Evolutionary conservation across 1,284 basidiomycete species (phyloP).

Genomic region (Cutaneotrichosporon daszewskae): DNA sequence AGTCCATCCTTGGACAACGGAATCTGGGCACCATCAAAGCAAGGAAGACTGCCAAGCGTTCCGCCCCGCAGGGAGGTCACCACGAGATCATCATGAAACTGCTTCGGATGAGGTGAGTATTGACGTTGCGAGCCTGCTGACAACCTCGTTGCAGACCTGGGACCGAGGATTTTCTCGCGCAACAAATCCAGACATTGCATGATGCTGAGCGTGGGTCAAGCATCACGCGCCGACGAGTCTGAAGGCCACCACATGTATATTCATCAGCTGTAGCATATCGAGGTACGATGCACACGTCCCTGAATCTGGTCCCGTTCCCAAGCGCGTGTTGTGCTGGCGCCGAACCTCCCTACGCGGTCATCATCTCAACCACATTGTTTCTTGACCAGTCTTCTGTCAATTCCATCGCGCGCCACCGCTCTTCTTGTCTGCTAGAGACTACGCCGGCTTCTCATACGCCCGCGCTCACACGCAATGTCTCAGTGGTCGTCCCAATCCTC

Average conservation of each 20-base stretch:
- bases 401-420: no score
- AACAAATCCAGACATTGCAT: constrained; percentile 57
- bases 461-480: constrained; percentile 31
- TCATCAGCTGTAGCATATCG: no score
- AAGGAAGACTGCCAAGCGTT: constrained; percentile 84
- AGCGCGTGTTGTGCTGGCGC: no score
- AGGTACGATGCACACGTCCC: no score
- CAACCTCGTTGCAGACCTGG: constrained; percentile 57
- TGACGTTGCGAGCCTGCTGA: background rate
- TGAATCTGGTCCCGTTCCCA: no score
- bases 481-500: constrained; percentile 23
- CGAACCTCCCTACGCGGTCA: no score
- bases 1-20: constrained; percentile 74
- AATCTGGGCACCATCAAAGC: constrained; percentile 95
- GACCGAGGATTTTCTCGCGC: constrained; percentile 81
- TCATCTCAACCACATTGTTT: no score
- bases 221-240: background rate
- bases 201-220: constrained; percentile 1
- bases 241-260: no score
- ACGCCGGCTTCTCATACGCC: no score
- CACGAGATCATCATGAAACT: constrained; percentile 84
- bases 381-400: no score
- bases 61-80: constrained; percentile 60
- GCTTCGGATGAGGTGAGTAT: constrained; percentile 76
- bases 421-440: no score